Conservation (phyloP, 2,329 filamentous ascomycete species). For the Neofusicoccum sp. region DNA sequence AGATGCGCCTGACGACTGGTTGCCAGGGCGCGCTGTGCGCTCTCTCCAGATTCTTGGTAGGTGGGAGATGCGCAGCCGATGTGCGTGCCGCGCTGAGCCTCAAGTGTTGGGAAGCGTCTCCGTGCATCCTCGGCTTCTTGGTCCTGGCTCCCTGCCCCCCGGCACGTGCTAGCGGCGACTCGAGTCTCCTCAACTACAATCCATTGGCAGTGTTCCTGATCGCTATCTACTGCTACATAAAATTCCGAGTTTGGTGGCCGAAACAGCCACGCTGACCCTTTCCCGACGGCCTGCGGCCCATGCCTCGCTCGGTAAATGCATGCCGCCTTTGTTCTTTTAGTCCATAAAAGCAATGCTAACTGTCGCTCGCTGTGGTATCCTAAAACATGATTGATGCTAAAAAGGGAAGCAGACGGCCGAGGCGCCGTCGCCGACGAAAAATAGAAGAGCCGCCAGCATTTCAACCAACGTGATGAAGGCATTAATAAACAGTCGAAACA, state of each 20-base stretch:
- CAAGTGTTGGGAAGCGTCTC: neutral
- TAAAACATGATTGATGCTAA: neutral
- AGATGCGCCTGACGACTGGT: conserved; percentile 5
- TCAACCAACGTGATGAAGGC: neutral
- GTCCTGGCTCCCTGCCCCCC: neutral
- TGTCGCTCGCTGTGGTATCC: conserved; percentile 18
- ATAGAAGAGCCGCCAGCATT: neutral
- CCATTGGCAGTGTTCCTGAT: conserved; percentile 14
- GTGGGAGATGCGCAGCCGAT: neutral
- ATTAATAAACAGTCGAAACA: conserved; percentile 5
- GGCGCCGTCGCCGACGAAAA: neutral
- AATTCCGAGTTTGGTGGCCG: conserved; percentile 1
- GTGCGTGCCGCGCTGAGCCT: conserved; percentile 6
- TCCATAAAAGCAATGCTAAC: conserved; percentile 14
- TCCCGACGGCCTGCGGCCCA: conserved; percentile 1
- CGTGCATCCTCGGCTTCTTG: neutral
- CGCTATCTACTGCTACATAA: conserved; percentile 19
- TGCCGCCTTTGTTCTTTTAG: conserved; percentile 9
- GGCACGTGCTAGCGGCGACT: neutral
- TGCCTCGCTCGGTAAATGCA: conserved; percentile 13
- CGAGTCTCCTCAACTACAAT: neutral
- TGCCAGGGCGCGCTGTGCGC: neutral
- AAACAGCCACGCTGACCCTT: conserved; percentile 1
- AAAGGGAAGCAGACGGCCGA: neutral
- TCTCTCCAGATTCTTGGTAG: neutral